Percentiles rank a stretch among this genome's conserved stretches.
Evolutionary conservation across 352 stramenopile species (phyloP).

Genomic region (Pythium guiyangense): DNA sequence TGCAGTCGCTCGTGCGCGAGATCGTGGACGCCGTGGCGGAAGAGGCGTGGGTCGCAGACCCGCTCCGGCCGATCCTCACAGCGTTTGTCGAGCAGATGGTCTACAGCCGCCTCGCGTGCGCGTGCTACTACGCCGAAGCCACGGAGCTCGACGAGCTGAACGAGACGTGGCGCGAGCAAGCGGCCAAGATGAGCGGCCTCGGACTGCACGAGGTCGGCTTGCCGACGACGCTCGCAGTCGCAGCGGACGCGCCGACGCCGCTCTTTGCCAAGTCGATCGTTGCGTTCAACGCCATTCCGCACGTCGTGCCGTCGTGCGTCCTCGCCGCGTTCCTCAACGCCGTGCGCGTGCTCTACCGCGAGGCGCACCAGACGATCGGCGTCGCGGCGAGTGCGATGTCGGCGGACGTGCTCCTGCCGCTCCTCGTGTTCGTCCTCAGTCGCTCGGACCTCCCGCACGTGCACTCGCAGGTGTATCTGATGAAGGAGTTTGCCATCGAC

Average conservation of each 20-base stretch:
- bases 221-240: conserved; percentile 10
- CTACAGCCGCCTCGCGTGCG: conserved; percentile 57
- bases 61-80: conserved; percentile 21
- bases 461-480: conserved; percentile 71
- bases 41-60: conserved; percentile 28
- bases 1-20: conserved; percentile 66
- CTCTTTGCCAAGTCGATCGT: conserved; percentile 54
- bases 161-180: conserved; percentile 52
- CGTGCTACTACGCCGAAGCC: conserved; percentile 50
- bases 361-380: conserved; percentile 40
- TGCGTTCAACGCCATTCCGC: conserved; percentile 64
- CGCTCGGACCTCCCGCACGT: conserved; percentile 63
- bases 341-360: conserved; percentile 63
- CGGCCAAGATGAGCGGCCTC: conserved; percentile 32
- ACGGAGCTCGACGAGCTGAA: conserved; percentile 71
- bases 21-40: conserved; percentile 46
- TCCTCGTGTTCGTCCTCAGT: conserved; percentile 73
- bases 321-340: conserved; percentile 53
- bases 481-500: conserved; percentile 78
- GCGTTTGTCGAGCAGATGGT: conserved; percentile 76
- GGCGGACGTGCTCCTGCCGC: conserved; percentile 69
- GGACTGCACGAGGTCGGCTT: conserved; percentile 54
- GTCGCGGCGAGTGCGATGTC: conserved; percentile 56
- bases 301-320: conserved; percentile 69
- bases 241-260: conserved; percentile 2